Evolutionary conservation across 2,329 filamentous ascomycete genomes (phyloP).

Genomic region (Botrytis elliptica): DNA sequence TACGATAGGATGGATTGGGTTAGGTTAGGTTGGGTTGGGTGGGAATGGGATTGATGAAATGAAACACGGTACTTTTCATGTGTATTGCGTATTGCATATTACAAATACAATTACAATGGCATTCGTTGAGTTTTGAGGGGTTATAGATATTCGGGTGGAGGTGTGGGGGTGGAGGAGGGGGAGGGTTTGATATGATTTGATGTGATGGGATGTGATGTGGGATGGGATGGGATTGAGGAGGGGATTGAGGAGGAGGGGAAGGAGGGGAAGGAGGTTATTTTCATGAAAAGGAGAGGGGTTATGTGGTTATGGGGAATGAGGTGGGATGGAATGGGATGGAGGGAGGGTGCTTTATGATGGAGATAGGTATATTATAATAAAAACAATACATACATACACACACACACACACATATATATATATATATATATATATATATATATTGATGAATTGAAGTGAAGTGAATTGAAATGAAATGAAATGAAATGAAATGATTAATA

Average conservation of each 20-base stretch:
- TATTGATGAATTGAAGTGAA: too few species aligned
- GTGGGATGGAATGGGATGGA: too few species aligned
- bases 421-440: too few species aligned
- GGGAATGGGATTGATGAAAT: neutral
- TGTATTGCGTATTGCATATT: constrained; percentile 1
- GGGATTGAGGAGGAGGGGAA: too few species aligned
- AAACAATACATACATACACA: too few species aligned
- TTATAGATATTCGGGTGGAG: neutral
- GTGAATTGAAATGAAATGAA: too few species aligned
- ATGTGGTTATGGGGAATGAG: neutral
- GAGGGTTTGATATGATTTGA: neutral
- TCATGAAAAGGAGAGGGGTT: neutral
- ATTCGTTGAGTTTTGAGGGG: constrained; percentile 1
- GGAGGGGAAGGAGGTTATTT: neutral
- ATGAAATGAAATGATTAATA: too few species aligned
- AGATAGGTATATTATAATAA: neutral
- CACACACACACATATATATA: too few species aligned
- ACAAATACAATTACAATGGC: neutral
- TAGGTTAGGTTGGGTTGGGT: neutral
- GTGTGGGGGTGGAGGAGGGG: neutral
- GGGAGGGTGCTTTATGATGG: neutral
- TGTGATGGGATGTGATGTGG: neutral
- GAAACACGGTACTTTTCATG: neutral
- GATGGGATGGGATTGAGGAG: neutral
- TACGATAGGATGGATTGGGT: neutral